Conservation (phyloP, 1,284 basidiomycete species). For the Vanrija pseudolonga region DNA sequence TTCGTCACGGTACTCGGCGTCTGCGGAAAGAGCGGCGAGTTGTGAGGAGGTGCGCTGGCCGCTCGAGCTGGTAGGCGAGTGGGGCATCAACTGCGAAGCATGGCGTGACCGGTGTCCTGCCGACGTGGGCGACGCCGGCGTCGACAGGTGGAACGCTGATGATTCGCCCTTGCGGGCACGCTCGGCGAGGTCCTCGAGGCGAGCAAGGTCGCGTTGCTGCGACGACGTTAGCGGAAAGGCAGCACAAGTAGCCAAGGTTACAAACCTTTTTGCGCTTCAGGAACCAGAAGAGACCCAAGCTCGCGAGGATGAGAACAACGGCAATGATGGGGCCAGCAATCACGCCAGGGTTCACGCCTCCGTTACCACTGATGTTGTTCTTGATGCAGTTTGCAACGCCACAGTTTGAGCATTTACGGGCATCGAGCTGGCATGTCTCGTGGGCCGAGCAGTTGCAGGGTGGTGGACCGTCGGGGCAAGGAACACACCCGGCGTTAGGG, state of each 20-base stretch:
- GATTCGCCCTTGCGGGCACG: conserved; percentile 47
- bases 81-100: neutral
- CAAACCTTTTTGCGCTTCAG: conserved; percentile 47
- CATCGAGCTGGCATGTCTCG: conserved; percentile 39
- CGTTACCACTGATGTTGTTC: neutral
- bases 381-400: conserved; percentile 9
- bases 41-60: neutral
- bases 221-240: neutral
- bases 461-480: too few species aligned
- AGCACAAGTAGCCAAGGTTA: neutral
- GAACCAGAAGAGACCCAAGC: conserved; percentile 45
- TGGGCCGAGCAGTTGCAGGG: conserved; percentile 38
- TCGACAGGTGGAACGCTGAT: conserved; percentile 41
- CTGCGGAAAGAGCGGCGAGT: conserved; percentile 11
- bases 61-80: conserved; percentile 5
- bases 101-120: conserved; percentile 14
- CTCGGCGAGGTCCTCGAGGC: conserved; percentile 42
- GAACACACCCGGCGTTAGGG: too few species aligned
- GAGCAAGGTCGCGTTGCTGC: conserved; percentile 43
- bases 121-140: conserved; percentile 30
- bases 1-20: conserved; percentile 39
- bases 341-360: conserved; percentile 41
- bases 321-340: conserved; percentile 49
- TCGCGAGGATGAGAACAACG: conserved; percentile 40
- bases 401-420: conserved; percentile 45